phyloP scores from a whole-genome alignment of 768 basidiomycete species.

The Leccinum ochraceum region DNA sequence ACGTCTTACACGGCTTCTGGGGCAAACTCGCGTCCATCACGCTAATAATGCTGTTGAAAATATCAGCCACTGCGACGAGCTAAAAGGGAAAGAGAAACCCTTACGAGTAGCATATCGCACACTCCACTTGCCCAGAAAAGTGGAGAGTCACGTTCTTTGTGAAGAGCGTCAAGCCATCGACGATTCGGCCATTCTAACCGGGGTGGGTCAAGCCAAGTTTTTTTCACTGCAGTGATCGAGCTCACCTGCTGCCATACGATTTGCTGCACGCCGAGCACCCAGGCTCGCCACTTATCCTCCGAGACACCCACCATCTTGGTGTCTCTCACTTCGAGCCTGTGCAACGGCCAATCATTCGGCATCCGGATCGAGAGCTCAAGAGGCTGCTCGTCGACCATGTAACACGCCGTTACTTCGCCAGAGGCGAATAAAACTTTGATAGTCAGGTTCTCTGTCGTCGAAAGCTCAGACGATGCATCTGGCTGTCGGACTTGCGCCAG shows the following conservation, averaged over 20 bases:
- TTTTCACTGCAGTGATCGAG: slow-evolving; percentile 4
- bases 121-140: slow-evolving; percentile 95
- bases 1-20: slow-evolving; percentile 89
- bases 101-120: slow-evolving; percentile 96
- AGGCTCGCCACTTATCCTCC: slow-evolving; percentile 89
- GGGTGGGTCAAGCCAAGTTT: background rate
- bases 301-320: slow-evolving; percentile 83
- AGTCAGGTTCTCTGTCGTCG: slow-evolving; percentile 70
- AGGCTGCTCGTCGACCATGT: slow-evolving; percentile 89
- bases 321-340: slow-evolving; percentile 85
- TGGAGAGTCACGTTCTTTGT: slow-evolving; percentile 92
- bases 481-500: slow-evolving; percentile 70
- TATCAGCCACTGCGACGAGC: background rate
- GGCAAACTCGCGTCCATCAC: slow-evolving; percentile 87
- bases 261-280: slow-evolving; percentile 92
- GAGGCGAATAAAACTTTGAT: slow-evolving; percentile 73
- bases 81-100: background rate
- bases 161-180: slow-evolving; percentile 87
- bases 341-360: slow-evolving; percentile 89
- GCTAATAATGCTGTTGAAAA: slow-evolving; percentile 72
- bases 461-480: slow-evolving; percentile 50
- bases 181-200: slow-evolving; percentile 80
- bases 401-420: slow-evolving; percentile 83
- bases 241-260: slow-evolving; percentile 83
- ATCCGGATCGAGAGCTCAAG: slow-evolving; percentile 87